Percentiles rank a stretch among this genome's conserved stretches.
Conservation (phyloP, 129 eudicot species). For the Helichrysum umbraculigerum region DNA sequence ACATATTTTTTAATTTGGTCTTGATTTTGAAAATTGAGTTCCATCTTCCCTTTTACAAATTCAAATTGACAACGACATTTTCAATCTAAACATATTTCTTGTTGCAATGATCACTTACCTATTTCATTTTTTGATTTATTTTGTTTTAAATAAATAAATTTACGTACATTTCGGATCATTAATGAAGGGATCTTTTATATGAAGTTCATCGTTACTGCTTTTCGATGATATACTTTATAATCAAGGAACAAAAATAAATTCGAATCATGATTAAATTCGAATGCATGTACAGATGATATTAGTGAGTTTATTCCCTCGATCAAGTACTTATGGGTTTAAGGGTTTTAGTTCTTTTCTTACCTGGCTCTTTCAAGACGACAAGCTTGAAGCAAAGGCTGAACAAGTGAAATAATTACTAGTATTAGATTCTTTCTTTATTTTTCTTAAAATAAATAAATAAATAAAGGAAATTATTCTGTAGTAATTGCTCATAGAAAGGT, state of each 20-base stretch:
- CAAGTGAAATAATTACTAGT: conserved; percentile 42
- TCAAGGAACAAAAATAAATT: not conserved
- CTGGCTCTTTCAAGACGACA: conserved; percentile 32
- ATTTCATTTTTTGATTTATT: too few relatives aligned
- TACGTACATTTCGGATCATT: too few relatives aligned
- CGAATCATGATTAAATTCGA: not conserved
- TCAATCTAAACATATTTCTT: not conserved
- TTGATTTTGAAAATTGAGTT: not conserved
- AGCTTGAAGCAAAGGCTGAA: conserved; percentile 41
- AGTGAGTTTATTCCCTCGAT: conserved; percentile 15
- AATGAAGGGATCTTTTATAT: too few relatives aligned
- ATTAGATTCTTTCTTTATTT: conserved; percentile 35
- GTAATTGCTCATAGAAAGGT: conserved; percentile 35
- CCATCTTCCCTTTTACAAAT: not conserved
- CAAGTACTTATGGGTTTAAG: not conserved
- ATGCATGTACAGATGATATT: not conserved
- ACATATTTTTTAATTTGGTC: not conserved
- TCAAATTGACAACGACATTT: not conserved
- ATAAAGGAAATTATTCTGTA: conserved; percentile 31
- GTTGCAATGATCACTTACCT: too few relatives aligned
- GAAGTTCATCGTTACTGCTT: too few relatives aligned
- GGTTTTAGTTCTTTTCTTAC: conserved; percentile 21
- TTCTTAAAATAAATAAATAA: not conserved
- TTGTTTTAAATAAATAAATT: too few relatives aligned
- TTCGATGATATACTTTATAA: too few relatives aligned